Evolutionary conservation across 2,329 filamentous ascomycete genomes (phyloP), one percentile per base, ranked within the genome.

Genomic region (Emergomyces pasteurianus): DNA sequence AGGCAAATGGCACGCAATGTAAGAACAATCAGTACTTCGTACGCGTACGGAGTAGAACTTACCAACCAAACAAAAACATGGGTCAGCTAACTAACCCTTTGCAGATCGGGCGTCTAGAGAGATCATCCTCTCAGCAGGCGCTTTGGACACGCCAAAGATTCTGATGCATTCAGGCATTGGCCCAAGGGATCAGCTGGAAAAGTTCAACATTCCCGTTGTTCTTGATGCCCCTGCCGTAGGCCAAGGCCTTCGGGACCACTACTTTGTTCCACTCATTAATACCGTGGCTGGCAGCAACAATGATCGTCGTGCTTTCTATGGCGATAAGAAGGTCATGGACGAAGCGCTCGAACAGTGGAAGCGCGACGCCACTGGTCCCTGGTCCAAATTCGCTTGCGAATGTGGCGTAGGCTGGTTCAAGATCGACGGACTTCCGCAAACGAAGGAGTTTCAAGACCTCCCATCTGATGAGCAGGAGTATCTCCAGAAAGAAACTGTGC

Each of bases 391-490:
- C 42, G 63, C 65, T 6, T 71, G 69, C 55, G 63, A 72, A 46
- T 1, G 71, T 1, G 68, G 63, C 1, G 66, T 70, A 28, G 77
- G 73, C 10, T 80, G 70, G 69, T 72, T 77, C 65, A 78, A 79
- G 67, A 72, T 76, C 0, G 72, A 77, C 6, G 64, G 65, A 1
- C 66, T 83, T 2, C 66, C 71, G 0, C 60, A 69, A 0, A 76
- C 74, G 0, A 64, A 74, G 0, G 80, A 86, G 65, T 85, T 83
- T 67, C 69, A 78, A 47, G 76, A 70, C 1, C 73, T 87, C 0
- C 77, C 81, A 0, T 59, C 64, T 0, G 60, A 72, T 0, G 72
- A 77, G 10, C 76, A 80, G 65, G 68, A 71, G 0, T 79, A 77
- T 62, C 68, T 86, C 0, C 68, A 67, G 50, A 74, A 74, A 23